Base-by-base conservation (phyloP, 768 basidiomycete species). In the Mycena venus region DNA sequence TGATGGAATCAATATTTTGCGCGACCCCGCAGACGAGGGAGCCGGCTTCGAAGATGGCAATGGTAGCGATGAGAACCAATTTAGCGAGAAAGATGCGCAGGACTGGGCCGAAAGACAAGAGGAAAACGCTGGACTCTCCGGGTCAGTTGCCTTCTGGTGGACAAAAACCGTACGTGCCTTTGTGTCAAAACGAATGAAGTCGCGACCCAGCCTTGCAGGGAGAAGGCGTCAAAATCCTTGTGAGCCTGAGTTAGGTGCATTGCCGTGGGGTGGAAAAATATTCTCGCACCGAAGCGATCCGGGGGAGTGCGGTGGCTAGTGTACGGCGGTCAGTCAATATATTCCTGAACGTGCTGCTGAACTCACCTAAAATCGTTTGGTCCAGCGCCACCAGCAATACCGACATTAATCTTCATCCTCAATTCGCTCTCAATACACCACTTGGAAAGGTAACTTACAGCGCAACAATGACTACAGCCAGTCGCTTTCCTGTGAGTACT, bases 51-150 rank as follows among this genome's bases (percentile, higher is more conserved):
- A 60, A 60, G 8, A 60, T 25, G 21, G 7, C 25, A 25, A 60
- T 40, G 36, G 59, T 40, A 5, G 34, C 38, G 23, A 38, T 7
- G 36, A 60, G 59, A 25, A 60, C 59, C 59, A 34, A 70, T 62
- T 70, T 70, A 2, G 68, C 56, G 34, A 59, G 59, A 31, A 61
- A 70, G 32, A 70, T 62, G 31, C 68, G 68, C 2, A 70, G 58
- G n/a, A 70, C 36, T 36, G 34, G 68, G 58, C 68, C 68, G 68
- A 56, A 70, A 36, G 38, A 61, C 23, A 70, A 49, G 23, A 70
- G 56, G 59, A 70, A 51, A 25, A 49, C 59, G 21, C 55, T 56
- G 31, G 51, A 32, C 14, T 34, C 55, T 31, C 19, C 31, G 31
- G 55, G 31, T 56, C 32, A 56, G 55, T 32, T 56, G 21, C 31